Evolutionary conservation across 441 rosid species (phyloP).

Genomic region (Bruguiera hainesii): DNA sequence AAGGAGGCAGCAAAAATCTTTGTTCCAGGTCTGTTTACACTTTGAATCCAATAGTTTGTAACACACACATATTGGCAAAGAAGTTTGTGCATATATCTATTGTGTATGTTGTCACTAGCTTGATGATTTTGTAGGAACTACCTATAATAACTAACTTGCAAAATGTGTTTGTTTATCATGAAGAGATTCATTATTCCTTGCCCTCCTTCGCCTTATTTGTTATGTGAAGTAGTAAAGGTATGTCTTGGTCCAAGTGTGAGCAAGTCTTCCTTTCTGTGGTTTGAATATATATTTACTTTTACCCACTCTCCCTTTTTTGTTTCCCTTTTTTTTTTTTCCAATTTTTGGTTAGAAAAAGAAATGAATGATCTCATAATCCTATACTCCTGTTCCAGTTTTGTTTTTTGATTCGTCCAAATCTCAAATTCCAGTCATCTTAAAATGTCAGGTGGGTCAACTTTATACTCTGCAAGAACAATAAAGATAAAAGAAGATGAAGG

Average conservation of each 20-base stretch:
- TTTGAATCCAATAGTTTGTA: neutral
- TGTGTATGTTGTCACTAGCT: no score
- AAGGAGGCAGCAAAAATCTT: constrained; percentile 77
- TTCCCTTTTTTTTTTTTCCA: constrained; percentile 15
- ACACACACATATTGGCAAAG: neutral
- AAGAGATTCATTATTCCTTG: no score
- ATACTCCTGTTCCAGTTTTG: neutral
- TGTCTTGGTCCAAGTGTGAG: no score
- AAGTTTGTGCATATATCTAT: no score
- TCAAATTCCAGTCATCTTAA: constrained; percentile 1
- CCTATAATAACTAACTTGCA: no score
- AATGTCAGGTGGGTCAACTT: constrained; percentile 65
- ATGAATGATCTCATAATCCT: neutral
- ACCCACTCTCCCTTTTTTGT: neutral
- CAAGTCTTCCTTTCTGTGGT: neutral
- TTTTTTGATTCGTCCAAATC: neutral
- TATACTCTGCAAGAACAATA: constrained; percentile 76
- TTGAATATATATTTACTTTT: neutral
- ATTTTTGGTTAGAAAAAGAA: neutral
- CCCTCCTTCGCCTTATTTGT: no score
- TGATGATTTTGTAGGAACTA: no score
- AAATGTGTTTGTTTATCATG: no score
- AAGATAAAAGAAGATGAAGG: constrained; percentile 90
- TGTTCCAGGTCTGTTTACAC: constrained; percentile 57
- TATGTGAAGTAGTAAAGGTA: no score